Evolutionary conservation across 108 stramenopile genomes (phyloP).

Genomic region (Stephanodiscus triporus): DNA sequence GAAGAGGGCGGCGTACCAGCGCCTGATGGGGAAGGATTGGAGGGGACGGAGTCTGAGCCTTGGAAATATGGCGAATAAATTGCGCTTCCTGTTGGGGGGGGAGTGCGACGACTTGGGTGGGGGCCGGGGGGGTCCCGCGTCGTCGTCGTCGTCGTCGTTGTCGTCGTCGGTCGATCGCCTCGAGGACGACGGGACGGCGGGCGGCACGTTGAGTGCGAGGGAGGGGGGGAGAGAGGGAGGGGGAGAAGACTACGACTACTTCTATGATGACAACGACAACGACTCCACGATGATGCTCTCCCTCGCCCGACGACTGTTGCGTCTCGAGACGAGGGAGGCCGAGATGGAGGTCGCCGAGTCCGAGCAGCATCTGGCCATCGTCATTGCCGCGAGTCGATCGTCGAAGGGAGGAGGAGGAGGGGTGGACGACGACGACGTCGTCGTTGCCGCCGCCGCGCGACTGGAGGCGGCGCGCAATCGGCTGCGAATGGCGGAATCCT

Average conservation of each 20-base stretch:
- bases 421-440: neutral
- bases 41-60: constrained; percentile 56
- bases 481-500: constrained; percentile 28
- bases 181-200: neutral
- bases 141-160: too few species aligned
- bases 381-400: neutral
- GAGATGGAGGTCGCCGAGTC: constrained; percentile 74
- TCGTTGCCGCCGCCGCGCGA: neutral
- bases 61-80: constrained; percentile 53
- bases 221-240: neutral
- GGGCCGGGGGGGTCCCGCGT: too few species aligned
- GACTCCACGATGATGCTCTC: constrained; percentile 23
- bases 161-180: too few species aligned
- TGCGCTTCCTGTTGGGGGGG: constrained; percentile 49
- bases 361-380: constrained; percentile 67
- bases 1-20: constrained; percentile 87
- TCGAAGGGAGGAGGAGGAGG: neutral
- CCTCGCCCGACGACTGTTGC: constrained; percentile 64
- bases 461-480: constrained; percentile 41
- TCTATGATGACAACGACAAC: constrained; percentile 21
- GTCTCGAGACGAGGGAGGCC: constrained; percentile 70
- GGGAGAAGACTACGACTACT: neutral
- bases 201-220: neutral
- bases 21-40: constrained; percentile 87
- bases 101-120: constrained; percentile 10